Evolutionary conservation across 2,329 filamentous ascomycete species (phyloP), one percentile per base, ranked within the genome.

Genomic region (Cercospora canescens): DNA sequence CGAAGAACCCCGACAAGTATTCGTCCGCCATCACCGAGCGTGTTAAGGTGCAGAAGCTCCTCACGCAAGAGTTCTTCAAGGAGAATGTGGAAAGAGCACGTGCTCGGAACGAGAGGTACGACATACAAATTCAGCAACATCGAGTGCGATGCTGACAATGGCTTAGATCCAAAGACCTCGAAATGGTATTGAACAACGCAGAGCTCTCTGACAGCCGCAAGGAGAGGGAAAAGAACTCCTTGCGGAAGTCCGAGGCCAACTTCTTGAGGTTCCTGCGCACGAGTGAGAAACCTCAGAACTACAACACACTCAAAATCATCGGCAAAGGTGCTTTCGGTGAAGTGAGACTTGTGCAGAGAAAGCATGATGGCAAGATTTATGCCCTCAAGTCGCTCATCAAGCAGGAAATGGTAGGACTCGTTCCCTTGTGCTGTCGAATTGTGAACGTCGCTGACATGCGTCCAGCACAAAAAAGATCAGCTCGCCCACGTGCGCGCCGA

Each of bases 281-380:
- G 64, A 94, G 93, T 80, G 94, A 98, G 78, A 91, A 90, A 79
- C 93, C 94, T 11, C 89, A 94, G 73, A 98, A 98, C 82, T 99
- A 98, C 85, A 88, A 89, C 70, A 98, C 94, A 1, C 86, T 98
- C 80, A 98, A 98, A 85, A 94, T 98, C 73, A 99, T 99, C 74
- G 95, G 95, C 76, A 99, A 99, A 85, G 95, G 95, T 80, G 95
- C 95, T 14, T 99, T 99, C 76, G 95, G 95, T 78, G 95, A 99
- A 81, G 95, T 99, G 75, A 96, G 97, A 82, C 86, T 99, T 68
- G 95, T 99, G 65, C 94, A 97, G 82, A 92, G 96, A 82, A 97
- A 94, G 85, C 89, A 92, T 61, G 95, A 98, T 76, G 93, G 92
- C 80, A 97, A 97, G 81, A 94, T 99, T 70, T 99, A 98, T 75